phyloP scores from a whole-genome alignment of 1,284 basidiomycete genomes.

The Cerrena zonata region DNA sequence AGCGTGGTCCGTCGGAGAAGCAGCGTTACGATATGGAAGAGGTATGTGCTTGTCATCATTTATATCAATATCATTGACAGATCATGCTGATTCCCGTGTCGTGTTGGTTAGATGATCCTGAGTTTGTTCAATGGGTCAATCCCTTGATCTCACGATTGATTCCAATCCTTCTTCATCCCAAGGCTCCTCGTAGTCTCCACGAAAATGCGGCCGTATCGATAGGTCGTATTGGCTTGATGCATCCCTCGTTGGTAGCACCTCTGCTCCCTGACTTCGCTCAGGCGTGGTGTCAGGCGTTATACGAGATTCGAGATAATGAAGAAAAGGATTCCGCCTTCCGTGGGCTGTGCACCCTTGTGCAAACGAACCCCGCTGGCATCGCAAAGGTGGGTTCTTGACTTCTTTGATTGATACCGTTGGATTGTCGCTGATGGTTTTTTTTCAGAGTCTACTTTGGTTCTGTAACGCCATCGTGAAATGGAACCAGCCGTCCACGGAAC shows the following conservation, averaged over 20 bases:
- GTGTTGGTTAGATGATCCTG: conserved; percentile 54
- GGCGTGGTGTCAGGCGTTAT: conserved; percentile 94
- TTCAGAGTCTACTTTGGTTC: conserved; percentile 86
- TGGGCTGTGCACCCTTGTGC: conserved; percentile 93
- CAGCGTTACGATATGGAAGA: conserved; percentile 81
- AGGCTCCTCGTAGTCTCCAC: conserved; percentile 88
- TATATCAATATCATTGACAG: conserved; percentile 2
- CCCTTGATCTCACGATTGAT: conserved; percentile 85
- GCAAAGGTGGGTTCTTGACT: conserved; percentile 62
- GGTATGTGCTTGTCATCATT: too few relatives aligned
- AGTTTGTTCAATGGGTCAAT: conserved; percentile 85
- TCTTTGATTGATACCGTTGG: conserved; percentile 8
- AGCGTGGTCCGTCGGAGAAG: conserved; percentile 98
- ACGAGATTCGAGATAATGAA: conserved; percentile 98
- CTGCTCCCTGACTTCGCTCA: conserved; percentile 88
- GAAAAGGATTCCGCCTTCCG: conserved; percentile 99
- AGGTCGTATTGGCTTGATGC: conserved; percentile 90
- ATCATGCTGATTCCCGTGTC: conserved; percentile 8
- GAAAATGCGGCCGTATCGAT: conserved; percentile 99
- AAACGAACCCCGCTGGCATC: conserved; percentile 87
- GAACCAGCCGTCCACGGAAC: conserved; percentile 81
- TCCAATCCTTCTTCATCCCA: conserved; percentile 86
- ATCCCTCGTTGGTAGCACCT: conserved; percentile 83
- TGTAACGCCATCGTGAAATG: conserved; percentile 95
- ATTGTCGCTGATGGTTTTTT: conserved; percentile 1